These are phyloP conservation scores for Ustilago cynodontis DNA, from an alignment of 1,284 basidiomycete genomes.

Conservation along the genomic window DNA sequence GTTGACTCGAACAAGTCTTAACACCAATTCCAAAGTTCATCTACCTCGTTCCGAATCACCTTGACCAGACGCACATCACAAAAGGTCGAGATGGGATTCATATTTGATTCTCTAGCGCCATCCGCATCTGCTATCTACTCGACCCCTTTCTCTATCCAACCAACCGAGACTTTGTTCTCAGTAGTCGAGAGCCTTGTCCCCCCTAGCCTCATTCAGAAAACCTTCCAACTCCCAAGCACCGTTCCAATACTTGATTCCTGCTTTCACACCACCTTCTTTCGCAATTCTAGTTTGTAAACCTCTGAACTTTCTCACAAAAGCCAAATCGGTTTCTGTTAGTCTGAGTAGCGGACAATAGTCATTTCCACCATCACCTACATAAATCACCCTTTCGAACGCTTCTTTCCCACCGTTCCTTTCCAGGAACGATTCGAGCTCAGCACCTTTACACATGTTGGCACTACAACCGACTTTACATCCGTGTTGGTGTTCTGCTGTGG, in stretches of 20 bases:
- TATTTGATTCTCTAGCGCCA: too few species aligned
- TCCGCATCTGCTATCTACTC: too few species aligned
- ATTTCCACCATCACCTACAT: conserved; percentile 94
- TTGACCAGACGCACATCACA: too few species aligned
- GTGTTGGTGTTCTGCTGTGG: conserved; percentile 78
- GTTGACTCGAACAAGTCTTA: too few species aligned
- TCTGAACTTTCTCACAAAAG: conserved; percentile 64
- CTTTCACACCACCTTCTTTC: conserved; percentile 57
- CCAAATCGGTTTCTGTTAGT: conserved; percentile 71
- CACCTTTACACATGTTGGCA: conserved; percentile 98
- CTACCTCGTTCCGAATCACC: too few species aligned
- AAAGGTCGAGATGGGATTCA: too few species aligned
- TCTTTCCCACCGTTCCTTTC: conserved; percentile 76
- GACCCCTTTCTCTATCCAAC: too few species aligned
- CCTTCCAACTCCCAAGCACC: conserved; percentile 68
- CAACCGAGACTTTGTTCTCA: too few species aligned
- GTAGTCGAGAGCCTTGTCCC: conserved; percentile 28
- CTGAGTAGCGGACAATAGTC: conserved; percentile 93
- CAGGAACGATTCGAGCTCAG: conserved; percentile 87
- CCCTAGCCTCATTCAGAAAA: conserved; percentile 40
- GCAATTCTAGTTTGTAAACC: conserved; percentile 66
- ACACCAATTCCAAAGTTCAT: too few species aligned
- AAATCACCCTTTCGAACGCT: conserved; percentile 83
- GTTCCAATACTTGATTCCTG: conserved; percentile 64
- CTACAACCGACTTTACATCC: conserved; percentile 88